These are phyloP conservation scores for Suillus luteus DNA, from an alignment of 768 basidiomycete species.

Conservation along the genomic window DNA sequence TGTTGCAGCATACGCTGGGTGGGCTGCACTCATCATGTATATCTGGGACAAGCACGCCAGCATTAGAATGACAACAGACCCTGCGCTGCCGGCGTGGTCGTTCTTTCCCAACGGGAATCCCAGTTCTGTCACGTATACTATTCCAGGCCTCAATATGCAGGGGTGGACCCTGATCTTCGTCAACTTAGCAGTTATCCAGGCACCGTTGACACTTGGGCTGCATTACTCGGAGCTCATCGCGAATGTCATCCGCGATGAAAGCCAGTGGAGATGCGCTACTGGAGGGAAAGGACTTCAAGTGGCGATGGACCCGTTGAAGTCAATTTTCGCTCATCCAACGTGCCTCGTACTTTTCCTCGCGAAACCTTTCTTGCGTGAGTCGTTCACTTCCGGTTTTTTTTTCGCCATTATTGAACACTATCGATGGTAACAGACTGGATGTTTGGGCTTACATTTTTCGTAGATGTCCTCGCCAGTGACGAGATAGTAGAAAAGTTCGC, in stretches of 20 bases:
- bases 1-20: slow-evolving; percentile 21
- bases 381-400: background rate
- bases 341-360: slow-evolving; percentile 20
- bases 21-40: slow-evolving; percentile 22
- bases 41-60: slow-evolving; percentile 6
- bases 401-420: background rate
- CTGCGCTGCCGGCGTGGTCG: slow-evolving; percentile 20
- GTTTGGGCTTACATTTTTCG: slow-evolving; percentile 30
- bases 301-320: slow-evolving; percentile 22
- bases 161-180: slow-evolving; percentile 28
- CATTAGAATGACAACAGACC: too few species aligned
- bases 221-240: slow-evolving; percentile 31
- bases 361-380: slow-evolving; percentile 32
- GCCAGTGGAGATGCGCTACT: slow-evolving; percentile 27
- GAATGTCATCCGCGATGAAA: slow-evolving; percentile 32
- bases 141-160: slow-evolving; percentile 21
- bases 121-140: slow-evolving; percentile 22
- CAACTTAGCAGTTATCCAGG: slow-evolving; percentile 29
- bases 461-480: background rate
- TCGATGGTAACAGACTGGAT: slow-evolving; percentile 29
- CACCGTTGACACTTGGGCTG: slow-evolving; percentile 29
- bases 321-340: slow-evolving; percentile 22
- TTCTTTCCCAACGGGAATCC: slow-evolving; percentile 28
- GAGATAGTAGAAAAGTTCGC: fast-evolving
- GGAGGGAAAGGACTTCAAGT: slow-evolving; percentile 17